A percentile compares a stretch with the other conserved stretches of the same genome.
phyloP scores from a whole-genome alignment of 1,284 basidiomycete genomes.

The Trichosporon sp. region DNA sequence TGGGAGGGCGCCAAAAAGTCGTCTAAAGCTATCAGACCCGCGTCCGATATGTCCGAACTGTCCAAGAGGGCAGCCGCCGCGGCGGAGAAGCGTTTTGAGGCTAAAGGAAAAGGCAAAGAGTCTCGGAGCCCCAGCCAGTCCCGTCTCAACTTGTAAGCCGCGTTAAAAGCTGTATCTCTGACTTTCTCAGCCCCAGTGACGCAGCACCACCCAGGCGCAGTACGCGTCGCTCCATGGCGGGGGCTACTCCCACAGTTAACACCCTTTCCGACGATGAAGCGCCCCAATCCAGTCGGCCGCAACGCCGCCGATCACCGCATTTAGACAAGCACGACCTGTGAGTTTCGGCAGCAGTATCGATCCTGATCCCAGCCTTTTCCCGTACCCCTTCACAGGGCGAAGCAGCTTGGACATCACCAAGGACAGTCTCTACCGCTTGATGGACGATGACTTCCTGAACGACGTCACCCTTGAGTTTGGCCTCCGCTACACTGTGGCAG shows the following conservation, averaged over 20 bases:
- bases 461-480: conserved; percentile 96
- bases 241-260: not conserved
- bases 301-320: conserved; percentile 21
- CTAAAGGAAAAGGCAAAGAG: not conserved
- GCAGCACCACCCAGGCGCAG: not conserved
- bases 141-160: not conserved
- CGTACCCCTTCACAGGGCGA: conserved; percentile 69
- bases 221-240: not conserved
- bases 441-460: conserved; percentile 82
- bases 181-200: not conserved
- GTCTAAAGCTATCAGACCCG: not conserved
- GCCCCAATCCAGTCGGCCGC: not conserved
- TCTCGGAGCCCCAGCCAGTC: not conserved
- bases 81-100: not conserved
- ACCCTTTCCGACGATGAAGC: not conserved
- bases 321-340: conserved; percentile 39
- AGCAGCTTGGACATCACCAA: conserved; percentile 76
- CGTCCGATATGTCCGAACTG: too few relatives aligned
- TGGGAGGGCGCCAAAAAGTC: not conserved
- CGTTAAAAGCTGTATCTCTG: too few relatives aligned
- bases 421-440: conserved; percentile 73
- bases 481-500: conserved; percentile 66
- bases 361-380: conserved; percentile 64
- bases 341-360: conserved; percentile 11
- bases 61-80: not conserved